These are phyloP conservation scores for Saturnispora sekii DNA, from an alignment of 805 yeast species.

Conservation along the genomic window DNA sequence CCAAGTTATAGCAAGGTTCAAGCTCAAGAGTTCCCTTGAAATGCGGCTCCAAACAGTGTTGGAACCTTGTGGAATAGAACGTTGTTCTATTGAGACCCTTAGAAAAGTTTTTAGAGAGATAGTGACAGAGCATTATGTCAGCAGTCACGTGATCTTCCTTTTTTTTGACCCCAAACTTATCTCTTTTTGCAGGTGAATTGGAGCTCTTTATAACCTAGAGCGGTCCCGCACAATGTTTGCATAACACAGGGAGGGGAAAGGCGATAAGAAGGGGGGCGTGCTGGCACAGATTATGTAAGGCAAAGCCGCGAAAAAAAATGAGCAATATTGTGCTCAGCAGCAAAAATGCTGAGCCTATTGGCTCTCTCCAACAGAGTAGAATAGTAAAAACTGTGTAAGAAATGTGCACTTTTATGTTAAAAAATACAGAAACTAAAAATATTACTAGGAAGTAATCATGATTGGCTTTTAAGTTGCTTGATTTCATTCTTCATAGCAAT, in stretches of 20 bases:
- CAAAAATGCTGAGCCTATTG: not conserved
- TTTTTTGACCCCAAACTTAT: not conserved
- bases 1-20: too few relatives aligned
- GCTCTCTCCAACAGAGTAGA: not conserved
- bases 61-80: slow-evolving; percentile 1
- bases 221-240: too few relatives aligned
- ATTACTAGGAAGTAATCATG: too few relatives aligned
- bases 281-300: slow-evolving; percentile 6
- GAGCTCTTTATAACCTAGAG: too few relatives aligned
- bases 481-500: slow-evolving; percentile 9
- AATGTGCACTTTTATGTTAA: too few relatives aligned
- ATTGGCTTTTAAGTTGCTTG: not conserved
- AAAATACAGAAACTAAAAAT: too few relatives aligned
- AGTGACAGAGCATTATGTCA: not conserved
- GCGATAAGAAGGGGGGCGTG: not conserved
- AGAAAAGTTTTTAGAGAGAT: not conserved
- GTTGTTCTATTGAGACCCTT: not conserved
- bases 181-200: too few relatives aligned
- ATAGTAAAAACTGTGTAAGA: not conserved
- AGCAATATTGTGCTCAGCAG: not conserved
- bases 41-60: not conserved
- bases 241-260: too few relatives aligned
- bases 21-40: not conserved
- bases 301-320: not conserved
- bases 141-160: not conserved